Evolutionary conservation across 768 basidiomycete genomes (phyloP).

Genomic region (Mycena galericulata): DNA sequence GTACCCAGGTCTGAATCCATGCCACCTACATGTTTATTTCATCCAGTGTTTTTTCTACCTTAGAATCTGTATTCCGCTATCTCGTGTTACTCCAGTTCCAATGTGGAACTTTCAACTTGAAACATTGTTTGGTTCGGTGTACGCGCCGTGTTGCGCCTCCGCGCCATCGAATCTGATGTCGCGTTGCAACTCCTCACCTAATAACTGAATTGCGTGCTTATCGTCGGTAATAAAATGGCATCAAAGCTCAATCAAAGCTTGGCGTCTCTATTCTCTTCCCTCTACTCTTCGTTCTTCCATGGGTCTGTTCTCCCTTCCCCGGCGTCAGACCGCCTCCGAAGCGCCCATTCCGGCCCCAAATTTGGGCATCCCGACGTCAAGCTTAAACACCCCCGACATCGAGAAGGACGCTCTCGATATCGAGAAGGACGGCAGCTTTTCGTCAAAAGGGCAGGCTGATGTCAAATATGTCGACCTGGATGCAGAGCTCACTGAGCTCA

Average conservation of each 20-base stretch:
- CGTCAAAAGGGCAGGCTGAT: neutral
- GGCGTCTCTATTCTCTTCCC: too few relatives aligned
- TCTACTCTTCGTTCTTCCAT: neutral
- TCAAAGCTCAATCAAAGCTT: too few relatives aligned
- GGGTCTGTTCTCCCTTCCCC: conserved; percentile 4
- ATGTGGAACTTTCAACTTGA: too few relatives aligned
- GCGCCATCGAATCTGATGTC: neutral
- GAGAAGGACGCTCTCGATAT: conserved; percentile 12
- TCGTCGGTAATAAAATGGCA: too few relatives aligned
- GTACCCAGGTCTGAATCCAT: conserved; percentile 16
- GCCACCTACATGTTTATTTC: conserved; percentile 26
- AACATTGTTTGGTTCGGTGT: neutral
- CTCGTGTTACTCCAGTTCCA: neutral
- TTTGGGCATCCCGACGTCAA: neutral
- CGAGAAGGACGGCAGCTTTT: neutral
- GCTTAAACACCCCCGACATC: neutral
- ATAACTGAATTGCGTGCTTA: too few relatives aligned
- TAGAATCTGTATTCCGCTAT: conserved; percentile 25
- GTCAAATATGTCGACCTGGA: neutral
- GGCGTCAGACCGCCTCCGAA: conserved; percentile 1
- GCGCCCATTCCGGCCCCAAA: neutral
- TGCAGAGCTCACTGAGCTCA: conserved; percentile 10
- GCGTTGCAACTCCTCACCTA: too few relatives aligned
- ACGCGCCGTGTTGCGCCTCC: neutral
- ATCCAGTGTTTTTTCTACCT: conserved; percentile 8